Evolutionary conservation across 106 monocot species (phyloP).

Genomic region (Allium cepa): DNA sequence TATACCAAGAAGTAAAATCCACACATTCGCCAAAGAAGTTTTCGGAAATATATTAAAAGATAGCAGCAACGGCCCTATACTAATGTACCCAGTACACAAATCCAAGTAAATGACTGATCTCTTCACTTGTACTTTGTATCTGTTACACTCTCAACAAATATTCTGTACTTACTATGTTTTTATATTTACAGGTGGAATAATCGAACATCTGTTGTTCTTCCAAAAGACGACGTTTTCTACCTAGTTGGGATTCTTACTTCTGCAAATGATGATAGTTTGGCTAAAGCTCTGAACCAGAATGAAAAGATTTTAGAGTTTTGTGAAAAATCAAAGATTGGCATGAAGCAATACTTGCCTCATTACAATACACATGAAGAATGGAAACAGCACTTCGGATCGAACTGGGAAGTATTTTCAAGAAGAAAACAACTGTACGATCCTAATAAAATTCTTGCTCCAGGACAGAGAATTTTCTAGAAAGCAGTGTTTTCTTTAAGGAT

Average conservation of each 20-base stretch:
- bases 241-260: slow-evolving; percentile 73
- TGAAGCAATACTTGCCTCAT: slow-evolving; percentile 82
- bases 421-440: slow-evolving; percentile 69
- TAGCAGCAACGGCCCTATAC: slow-evolving; percentile 85
- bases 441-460: slow-evolving; percentile 70
- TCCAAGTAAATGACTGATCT: slow-evolving; percentile 48
- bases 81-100: slow-evolving; percentile 81
- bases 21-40: slow-evolving; percentile 48
- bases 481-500: not conserved
- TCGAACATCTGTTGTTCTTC: slow-evolving; percentile 12
- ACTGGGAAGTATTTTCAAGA: slow-evolving; percentile 45
- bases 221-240: slow-evolving; percentile 45
- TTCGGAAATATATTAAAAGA: slow-evolving; percentile 75
- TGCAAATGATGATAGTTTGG: slow-evolving; percentile 22
- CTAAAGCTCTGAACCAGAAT: slow-evolving; percentile 34
- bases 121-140: not conserved
- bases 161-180: not conserved
- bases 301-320: slow-evolving; percentile 49
- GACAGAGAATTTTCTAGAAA: slow-evolving; percentile 77
- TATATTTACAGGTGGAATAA: slow-evolving; percentile 12
- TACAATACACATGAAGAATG: slow-evolving; percentile 63
- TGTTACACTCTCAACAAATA: not conserved
- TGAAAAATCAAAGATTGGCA: slow-evolving; percentile 21
- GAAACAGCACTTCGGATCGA: slow-evolving; percentile 68
- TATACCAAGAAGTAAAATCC: slow-evolving; percentile 54